Evolutionary conservation across 352 stramenopile species (phyloP).

Genomic region (Globisporangium takayamanum): DNA sequence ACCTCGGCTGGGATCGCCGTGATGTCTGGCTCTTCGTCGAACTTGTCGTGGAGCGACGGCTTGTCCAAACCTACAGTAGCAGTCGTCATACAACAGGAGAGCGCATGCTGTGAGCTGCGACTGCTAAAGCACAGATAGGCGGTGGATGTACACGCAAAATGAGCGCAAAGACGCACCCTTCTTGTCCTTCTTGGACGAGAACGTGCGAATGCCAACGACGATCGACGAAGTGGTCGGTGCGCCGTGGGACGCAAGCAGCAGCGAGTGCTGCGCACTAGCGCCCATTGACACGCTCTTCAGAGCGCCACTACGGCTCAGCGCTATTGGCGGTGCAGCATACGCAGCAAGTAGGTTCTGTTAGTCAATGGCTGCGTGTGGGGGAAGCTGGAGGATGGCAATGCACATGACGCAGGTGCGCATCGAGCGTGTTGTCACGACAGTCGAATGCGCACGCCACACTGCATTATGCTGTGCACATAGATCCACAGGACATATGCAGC

Average conservation of each 20-base stretch:
- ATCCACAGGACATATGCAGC: neutral
- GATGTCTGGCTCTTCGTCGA: constrained; percentile 43
- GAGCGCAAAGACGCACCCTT: constrained; percentile 19
- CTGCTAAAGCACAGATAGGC: neutral
- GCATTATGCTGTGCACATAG: too few species aligned
- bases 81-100: neutral
- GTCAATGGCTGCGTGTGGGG: neutral
- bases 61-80: constrained; percentile 23
- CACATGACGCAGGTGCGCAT: too few species aligned
- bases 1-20: constrained; percentile 50
- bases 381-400: too few species aligned
- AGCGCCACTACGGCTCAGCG: constrained; percentile 17
- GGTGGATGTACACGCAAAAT: neutral
- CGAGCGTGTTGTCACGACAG: too few species aligned
- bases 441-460: too few species aligned
- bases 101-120: neutral
- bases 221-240: constrained; percentile 1
- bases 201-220: constrained; percentile 15
- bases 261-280: constrained; percentile 15
- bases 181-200: constrained; percentile 59
- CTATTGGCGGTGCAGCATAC: neutral
- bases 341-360: neutral
- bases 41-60: constrained; percentile 50
- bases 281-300: constrained; percentile 16
- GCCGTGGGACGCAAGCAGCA: constrained; percentile 7